Conservation (phyloP, 2,329 filamentous ascomycete species). For the Diaporthe velutina region DNA sequence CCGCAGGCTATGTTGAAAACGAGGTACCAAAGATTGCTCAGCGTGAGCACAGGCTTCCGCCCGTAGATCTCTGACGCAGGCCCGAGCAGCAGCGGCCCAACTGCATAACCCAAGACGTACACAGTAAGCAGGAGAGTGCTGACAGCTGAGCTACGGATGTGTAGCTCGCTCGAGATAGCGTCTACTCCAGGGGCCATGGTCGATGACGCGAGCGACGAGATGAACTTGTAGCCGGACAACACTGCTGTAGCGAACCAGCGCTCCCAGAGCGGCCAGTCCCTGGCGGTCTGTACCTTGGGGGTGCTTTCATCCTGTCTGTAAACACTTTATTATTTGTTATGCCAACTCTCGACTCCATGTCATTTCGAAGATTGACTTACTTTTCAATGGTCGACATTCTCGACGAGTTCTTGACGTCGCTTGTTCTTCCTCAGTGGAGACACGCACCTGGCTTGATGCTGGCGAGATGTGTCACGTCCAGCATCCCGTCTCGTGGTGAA, state of each 20-base stretch:
- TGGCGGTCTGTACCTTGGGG: not conserved
- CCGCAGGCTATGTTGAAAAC: conserved; percentile 20
- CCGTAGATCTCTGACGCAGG: conserved; percentile 19
- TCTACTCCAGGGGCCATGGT: conserved; percentile 11
- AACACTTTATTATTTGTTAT: not conserved
- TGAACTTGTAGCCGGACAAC: conserved; percentile 13
- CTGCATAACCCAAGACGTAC: conserved; percentile 7
- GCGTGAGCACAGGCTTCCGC: not conserved
- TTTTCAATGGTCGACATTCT: not conserved
- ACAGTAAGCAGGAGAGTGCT: not conserved
- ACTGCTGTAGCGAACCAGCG: conserved; percentile 20
- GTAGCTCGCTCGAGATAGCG: not conserved
- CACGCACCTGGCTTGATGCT: not conserved
- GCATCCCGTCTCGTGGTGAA: not conserved
- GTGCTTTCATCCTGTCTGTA: not conserved
- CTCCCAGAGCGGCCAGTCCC: conserved; percentile 12
- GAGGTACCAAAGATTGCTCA: conserved; percentile 25
- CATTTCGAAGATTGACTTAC: not conserved
- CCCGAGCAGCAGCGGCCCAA: conserved; percentile 9
- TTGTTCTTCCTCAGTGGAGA: not conserved
- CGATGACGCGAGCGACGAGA: not conserved
- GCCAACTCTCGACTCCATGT: too few species aligned
- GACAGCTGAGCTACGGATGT: not conserved
- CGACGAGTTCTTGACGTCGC: too few species aligned
- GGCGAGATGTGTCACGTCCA: not conserved